Percentiles rank a stretch among this genome's conserved stretches.
phyloP scores from a whole-genome alignment of 305 asterid genomes.

The Lippia alba region DNA sequence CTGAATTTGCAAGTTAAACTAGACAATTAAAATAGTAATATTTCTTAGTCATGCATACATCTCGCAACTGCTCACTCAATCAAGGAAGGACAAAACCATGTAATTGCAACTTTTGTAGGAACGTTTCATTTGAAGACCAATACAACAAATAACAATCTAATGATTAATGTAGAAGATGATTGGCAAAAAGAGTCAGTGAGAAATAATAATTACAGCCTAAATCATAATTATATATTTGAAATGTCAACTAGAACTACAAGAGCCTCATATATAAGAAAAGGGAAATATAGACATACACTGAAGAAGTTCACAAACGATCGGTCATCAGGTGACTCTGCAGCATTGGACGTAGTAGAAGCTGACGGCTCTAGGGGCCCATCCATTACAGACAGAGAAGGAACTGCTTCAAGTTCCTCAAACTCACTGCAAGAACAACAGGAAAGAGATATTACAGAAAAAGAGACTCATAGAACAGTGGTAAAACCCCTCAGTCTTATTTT shows the following conservation, averaged over 20 bases:
- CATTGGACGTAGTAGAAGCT: slow-evolving; percentile 46
- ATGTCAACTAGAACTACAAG: slow-evolving; percentile 26
- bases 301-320: slow-evolving; percentile 61
- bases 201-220: slow-evolving; percentile 9
- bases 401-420: slow-evolving; percentile 74
- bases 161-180: slow-evolving; percentile 21
- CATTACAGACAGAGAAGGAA: slow-evolving; percentile 62
- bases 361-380: slow-evolving; percentile 78
- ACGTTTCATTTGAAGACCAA: slow-evolving; percentile 12
- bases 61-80: slow-evolving; percentile 14
- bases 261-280: slow-evolving; percentile 19
- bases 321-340: slow-evolving; percentile 56
- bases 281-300: slow-evolving; percentile 55
- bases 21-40: slow-evolving; percentile 6
- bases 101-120: slow-evolving; percentile 21
- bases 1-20: not conserved
- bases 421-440: slow-evolving; percentile 49
- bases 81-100: slow-evolving; percentile 23
- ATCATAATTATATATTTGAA: slow-evolving; percentile 8
- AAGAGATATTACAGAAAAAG: slow-evolving; percentile 9
- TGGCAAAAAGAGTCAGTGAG: slow-evolving; percentile 1
- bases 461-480: slow-evolving; percentile 9
- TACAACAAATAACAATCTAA: slow-evolving; percentile 14
- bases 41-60: slow-evolving; percentile 14
- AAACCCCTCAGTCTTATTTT: not conserved